Base-by-base conservation (phyloP, 73 alveolate species). In the Breviolum minutum region DNA sequence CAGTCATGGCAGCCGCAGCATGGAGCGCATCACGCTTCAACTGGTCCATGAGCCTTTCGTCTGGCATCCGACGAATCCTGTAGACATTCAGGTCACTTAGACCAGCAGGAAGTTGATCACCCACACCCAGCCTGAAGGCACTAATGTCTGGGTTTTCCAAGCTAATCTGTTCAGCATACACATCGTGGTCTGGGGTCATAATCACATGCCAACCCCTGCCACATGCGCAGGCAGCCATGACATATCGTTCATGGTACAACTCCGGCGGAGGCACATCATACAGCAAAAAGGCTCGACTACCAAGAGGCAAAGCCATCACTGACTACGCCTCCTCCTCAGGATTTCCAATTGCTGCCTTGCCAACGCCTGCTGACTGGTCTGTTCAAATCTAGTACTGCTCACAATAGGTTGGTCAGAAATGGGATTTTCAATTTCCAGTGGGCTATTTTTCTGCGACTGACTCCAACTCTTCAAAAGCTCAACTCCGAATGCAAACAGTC, bases 211-310 rank as follows among this genome's bases (percentile, higher is more conserved):
- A 82, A 0, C 91, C 91, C 8, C 48, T 16, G 19, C 91, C 91
- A 24, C 91, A 82, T 16, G 20, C 24, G 22, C 91, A 82, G 9
- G 32, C 48, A 54, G 74, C 71, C 73, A 82, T 5, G 9, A 82
- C 22, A 24, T 17, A 24, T 2, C 91, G 30, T 82, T 82, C 91
- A 24, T 82, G 91, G 8, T 24, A 82, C 1, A 82, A 60, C 24
- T 48, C 74, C 48, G 91, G 91, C 0, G 73, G 73, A 10, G 91
- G 91, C 14, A 82, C 48, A 60, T 82, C 91, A 60, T 82, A 82
- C 60, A 14, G 20, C 74, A 82, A 6, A 19, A 10, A 82, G 24
- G 48, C 91, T 19, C 73, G 30, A 19, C 60, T 54, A 8, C 91
- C 91, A 2, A 7, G 24, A 5, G 32, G 60, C 91, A 82, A 26